Conservation (phyloP, 2,329 filamentous ascomycete genomes). For the Grosmannia huntii region DNA sequence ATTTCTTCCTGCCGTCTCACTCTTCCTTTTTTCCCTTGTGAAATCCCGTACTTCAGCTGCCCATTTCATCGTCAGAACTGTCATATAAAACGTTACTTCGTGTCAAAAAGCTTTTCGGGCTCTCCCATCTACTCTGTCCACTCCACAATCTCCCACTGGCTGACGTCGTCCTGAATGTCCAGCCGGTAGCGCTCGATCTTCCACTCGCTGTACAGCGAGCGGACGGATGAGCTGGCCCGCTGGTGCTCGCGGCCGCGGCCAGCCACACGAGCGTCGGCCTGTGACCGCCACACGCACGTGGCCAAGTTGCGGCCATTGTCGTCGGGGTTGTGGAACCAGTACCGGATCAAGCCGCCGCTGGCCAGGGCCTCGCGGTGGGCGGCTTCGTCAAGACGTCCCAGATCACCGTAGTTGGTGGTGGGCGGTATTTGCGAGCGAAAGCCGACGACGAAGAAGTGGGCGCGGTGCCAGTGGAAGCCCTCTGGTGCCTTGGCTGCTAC, state of each 20-base stretch:
- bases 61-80: no score
- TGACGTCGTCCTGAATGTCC: constrained; percentile 51
- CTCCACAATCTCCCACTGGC: constrained; percentile 48
- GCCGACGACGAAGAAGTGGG: constrained; percentile 69
- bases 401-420: constrained; percentile 51
- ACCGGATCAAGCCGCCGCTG: constrained; percentile 72
- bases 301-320: constrained; percentile 62
- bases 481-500: constrained; percentile 23
- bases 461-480: constrained; percentile 39
- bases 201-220: constrained; percentile 53
- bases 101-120: no score
- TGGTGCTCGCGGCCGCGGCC: constrained; percentile 46
- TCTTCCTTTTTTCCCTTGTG: not conserved
- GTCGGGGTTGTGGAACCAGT: constrained; percentile 78
- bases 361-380: constrained; percentile 69
- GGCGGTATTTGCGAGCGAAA: constrained; percentile 65
- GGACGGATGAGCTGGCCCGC: constrained; percentile 53
- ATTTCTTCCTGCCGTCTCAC: not conserved
- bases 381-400: constrained; percentile 62
- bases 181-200: constrained; percentile 58
- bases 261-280: constrained; percentile 45
- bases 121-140: constrained; percentile 28
- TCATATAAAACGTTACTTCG: no score
- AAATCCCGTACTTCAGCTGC: no score
- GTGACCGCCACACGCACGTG: constrained; percentile 57